Base-by-base conservation (phyloP, 2,329 filamentous ascomycete genomes). In the Aaosphaeria pasadenensis region DNA sequence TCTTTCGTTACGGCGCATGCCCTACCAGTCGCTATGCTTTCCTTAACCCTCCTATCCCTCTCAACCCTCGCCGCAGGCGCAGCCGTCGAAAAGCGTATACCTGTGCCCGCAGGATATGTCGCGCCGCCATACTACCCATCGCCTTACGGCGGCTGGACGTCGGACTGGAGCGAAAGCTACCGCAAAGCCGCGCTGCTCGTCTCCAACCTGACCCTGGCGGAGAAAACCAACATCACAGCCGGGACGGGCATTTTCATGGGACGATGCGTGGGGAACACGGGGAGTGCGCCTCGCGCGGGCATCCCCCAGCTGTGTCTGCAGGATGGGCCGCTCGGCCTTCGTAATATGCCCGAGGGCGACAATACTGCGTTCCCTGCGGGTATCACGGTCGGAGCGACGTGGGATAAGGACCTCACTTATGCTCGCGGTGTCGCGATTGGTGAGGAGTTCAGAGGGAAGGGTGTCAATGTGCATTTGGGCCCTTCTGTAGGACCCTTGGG, bases 351-450 rank as follows among this genome's bases (percentile, higher is more conserved):
- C n/a, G 83, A 86, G 1, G 87, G 91, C 54, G 83, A 88, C 51
- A 83, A 85, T 45, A 91, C 87, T 0, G 87, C 83, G 0, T 94
- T 92, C 57, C 88, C 89, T 0, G 80, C 87, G 6, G 88, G 88
- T n/a, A 88, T 92, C 56, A 90, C 86, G 0, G 81, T 80, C 1
- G 88, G 86, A 13, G 86, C 87, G 2, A 90, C 88, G 0, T 91
- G 84, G 64, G 85, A 87, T 69, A 91, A 89, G 71, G 74, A 80
- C 11, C 72, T 90, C 43, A 85, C 90, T 69, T 85, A 86, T 54
- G 76, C 80, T 44, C 80, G 87, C 30, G 87, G 81, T 2, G 79
- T 83, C 11, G 87, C 84, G 2, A 72, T 91, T 5, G 87, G 87
- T 24, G 74, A 84, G 55, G 88, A 91, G 63, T 85, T 86, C 46